Conservation (phyloP, 495 filamentous ascomycete species). For the Tuber microsphaerosporum region DNA sequence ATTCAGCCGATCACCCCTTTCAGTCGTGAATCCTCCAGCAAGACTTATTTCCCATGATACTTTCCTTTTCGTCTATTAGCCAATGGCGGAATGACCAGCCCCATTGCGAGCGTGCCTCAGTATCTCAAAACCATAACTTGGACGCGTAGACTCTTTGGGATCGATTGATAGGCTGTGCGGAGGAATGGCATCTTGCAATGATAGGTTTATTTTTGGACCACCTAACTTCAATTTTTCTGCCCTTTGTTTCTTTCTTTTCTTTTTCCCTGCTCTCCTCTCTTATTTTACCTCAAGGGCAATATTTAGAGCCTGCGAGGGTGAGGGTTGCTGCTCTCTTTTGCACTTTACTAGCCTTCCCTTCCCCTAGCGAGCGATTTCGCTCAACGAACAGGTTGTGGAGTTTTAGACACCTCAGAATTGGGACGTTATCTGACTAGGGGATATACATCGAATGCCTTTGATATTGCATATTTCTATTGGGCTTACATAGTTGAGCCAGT, state of each 20-base stretch:
- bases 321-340: background rate
- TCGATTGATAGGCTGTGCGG: background rate
- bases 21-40: background rate
- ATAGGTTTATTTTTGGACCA: background rate
- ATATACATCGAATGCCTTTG: background rate
- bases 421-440: background rate
- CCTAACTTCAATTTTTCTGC: background rate
- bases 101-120: background rate
- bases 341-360: background rate
- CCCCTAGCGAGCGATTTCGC: background rate
- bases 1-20: background rate
- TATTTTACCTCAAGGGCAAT: background rate
- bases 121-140: background rate
- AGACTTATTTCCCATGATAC: background rate
- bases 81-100: background rate
- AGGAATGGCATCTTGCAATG: background rate
- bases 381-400: background rate
- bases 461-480: background rate
- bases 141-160: background rate
- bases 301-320: background rate
- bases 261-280: background rate
- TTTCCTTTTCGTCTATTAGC: background rate
- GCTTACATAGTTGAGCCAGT: background rate
- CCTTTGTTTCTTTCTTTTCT: background rate
- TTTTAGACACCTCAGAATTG: background rate